Evolutionary conservation across 176 grass and related monocot genomes (phyloP), one percentile per base, ranked within the genome.

Genomic region (Oryza rufipogon): DNA sequence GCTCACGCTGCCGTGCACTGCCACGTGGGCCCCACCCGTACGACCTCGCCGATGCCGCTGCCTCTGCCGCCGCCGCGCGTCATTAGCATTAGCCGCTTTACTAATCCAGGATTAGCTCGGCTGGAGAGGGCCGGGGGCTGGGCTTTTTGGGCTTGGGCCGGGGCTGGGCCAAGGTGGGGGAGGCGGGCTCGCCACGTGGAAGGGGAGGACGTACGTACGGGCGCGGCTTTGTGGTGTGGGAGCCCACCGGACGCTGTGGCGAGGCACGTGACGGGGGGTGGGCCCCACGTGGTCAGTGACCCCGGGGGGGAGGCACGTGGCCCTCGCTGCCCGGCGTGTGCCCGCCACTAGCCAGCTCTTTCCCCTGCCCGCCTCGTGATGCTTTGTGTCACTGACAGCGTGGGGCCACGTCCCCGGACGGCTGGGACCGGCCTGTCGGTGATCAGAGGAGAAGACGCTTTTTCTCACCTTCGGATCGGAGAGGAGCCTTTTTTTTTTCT

Each of bases 1-100:
- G 39, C 39, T 11, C 67, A 69, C 14, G 66, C 32, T 32, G 66
- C 66, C 66, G 66, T 68, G 66, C 66, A 38, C 66, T 68, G 66
- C 10, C 47, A 49, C 12, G 47, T 0, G 47, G 47, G 47, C 0
- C 47, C 47, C 47, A 15, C 47, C 51, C 36, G 47, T 49, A 49
- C 47, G 3, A 49, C 47, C 68, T 44, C 20, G 10, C 69, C 42
- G 20, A 44, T 44, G 42, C 7, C 9, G 5, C 41, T 42, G 41
- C 41, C 19, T 11, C 38, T 39, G 38, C 38, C 7, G 41, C 41
- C 0, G 39, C 9, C n/a, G 2, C 42, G 51, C 51, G 51, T 49
- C 47, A 49, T 49, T 19, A 19, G 51, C 47, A 15, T 49, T 19
- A 19, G 51, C 13, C 51, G 15, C 4, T 19, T 19, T 42, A 14